Conservation (phyloP, 441 rosid genomes). For the Brassica balearica region DNA sequence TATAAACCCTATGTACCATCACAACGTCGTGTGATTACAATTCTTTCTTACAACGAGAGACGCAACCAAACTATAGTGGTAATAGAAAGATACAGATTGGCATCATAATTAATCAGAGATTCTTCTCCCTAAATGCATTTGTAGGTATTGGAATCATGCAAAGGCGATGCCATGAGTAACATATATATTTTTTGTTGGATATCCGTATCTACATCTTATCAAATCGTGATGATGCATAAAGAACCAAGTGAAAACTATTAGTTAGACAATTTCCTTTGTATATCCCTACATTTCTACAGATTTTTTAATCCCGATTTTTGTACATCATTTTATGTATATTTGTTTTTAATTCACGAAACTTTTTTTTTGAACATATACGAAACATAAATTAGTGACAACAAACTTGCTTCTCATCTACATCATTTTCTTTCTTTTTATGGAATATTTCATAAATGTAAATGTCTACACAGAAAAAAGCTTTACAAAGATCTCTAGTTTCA, state of each 20-base stretch:
- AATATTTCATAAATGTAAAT: not conserved
- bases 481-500: not conserved
- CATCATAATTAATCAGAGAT: slow-evolving; percentile 16
- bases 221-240: slow-evolving; percentile 1
- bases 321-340: not conserved
- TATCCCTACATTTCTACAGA: not conserved
- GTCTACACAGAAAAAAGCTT: slow-evolving; percentile 4
- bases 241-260: not conserved
- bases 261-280: not conserved
- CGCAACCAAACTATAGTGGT: slow-evolving; percentile 36
- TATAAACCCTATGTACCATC: slow-evolving; percentile 60
- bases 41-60: slow-evolving; percentile 51
- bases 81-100: slow-evolving; percentile 30
- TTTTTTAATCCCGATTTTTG: not conserved
- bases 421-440: not conserved
- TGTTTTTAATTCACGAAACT: not conserved
- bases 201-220: not conserved
- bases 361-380: no score
- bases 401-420: not conserved
- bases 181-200: not conserved
- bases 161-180: not conserved
- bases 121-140: not conserved
- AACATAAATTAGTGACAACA: not conserved
- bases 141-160: not conserved
- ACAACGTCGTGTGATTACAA: slow-evolving; percentile 54